Base-by-base conservation (phyloP, 352 stramenopile species). In the Phytophthora kernoviae region DNA sequence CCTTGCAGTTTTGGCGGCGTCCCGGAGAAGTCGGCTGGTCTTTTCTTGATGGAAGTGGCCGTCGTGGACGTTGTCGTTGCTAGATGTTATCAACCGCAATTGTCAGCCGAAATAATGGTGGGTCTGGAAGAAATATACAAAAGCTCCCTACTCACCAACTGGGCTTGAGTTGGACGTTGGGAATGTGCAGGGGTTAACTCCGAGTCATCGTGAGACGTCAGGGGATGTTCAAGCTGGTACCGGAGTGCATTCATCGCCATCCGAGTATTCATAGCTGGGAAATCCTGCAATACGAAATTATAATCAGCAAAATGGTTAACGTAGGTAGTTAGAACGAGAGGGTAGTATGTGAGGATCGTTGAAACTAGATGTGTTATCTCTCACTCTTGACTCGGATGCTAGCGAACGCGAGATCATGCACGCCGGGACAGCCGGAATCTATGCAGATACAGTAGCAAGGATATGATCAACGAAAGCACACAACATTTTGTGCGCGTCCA, bases 191-290 rank as follows among this genome's bases (percentile, higher is more conserved):
- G 70, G 51, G 70, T 72, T 17, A 91, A 44, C 7, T 88, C 77
- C 22, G 71, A 81, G 54, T 94, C 82, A 58, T 92, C 82, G 41
- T 92, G 84, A 1, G 84, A 88, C 26, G 82, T 94, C 14, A 94
- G 62, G 0, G 84, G 84, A 44, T 94, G 81, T n/a, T 86, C 65
- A 9, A 94, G 62, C 36, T 94, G 81, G 39, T 92, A 91, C 0
- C 80, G 81, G 32, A 91, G 72, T 37, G 82, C 82, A 20, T 91
- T 91, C 50, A 88, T 72, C 6, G 80, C 82, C 24, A 77, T 81
- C 20, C 65, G 63, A 9, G 79, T 75, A 36, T 90, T 86, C 50
- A 88, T 73, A 8, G 54, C 36, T 41, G 58, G 55, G 24, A 60
- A 18, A 21, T 65, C 54, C 68, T 78, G 55, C 15, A 30, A 30